phyloP scores from a whole-genome alignment of 176 grass and related monocot genomes.

The Alloteropsis semialata region DNA sequence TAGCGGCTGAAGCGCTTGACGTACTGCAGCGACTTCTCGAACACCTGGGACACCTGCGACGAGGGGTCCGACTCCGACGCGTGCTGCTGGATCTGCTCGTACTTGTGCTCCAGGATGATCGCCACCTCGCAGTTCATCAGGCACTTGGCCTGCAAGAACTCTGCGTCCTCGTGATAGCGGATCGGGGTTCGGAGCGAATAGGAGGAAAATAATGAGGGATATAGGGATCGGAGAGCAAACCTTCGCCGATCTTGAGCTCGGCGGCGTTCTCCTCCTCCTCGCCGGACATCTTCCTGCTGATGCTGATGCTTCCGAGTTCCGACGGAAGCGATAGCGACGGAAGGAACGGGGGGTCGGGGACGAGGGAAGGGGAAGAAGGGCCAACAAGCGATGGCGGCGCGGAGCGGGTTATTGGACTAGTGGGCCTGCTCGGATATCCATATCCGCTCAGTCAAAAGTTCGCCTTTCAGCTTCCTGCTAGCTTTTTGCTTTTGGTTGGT shows the following conservation, averaged over 20 bases:
- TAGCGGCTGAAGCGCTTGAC: conserved; percentile 95
- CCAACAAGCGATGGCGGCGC: too few species aligned
- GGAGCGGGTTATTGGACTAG: too few species aligned
- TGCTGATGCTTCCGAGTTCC: too few species aligned
- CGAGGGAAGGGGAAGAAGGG: too few species aligned
- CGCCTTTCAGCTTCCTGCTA: too few species aligned
- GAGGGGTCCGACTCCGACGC: conserved; percentile 40
- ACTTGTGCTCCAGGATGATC: conserved; percentile 88
- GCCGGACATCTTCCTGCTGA: conserved; percentile 48
- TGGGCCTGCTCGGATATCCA: too few species aligned
- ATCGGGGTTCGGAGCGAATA: not conserved
- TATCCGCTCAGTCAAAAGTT: too few species aligned
- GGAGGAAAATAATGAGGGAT: accelerated
- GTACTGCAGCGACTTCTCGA: conserved; percentile 95
- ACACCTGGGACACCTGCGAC: conserved; percentile 66
- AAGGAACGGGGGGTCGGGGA: too few species aligned
- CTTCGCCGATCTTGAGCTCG: conserved; percentile 94
- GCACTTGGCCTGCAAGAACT: conserved; percentile 92
- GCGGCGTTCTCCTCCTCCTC: conserved; percentile 97
- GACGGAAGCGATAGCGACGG: too few species aligned
- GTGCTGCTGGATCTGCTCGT: conserved; percentile 93
- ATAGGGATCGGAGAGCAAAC: not conserved
- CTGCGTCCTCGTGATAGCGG: not conserved
- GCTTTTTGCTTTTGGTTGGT: too few species aligned
- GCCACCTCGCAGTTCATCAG: conserved; percentile 98